Evolutionary conservation across 108 stramenopile species (phyloP).

Genomic region (Chaetoceros muelleri): DNA sequence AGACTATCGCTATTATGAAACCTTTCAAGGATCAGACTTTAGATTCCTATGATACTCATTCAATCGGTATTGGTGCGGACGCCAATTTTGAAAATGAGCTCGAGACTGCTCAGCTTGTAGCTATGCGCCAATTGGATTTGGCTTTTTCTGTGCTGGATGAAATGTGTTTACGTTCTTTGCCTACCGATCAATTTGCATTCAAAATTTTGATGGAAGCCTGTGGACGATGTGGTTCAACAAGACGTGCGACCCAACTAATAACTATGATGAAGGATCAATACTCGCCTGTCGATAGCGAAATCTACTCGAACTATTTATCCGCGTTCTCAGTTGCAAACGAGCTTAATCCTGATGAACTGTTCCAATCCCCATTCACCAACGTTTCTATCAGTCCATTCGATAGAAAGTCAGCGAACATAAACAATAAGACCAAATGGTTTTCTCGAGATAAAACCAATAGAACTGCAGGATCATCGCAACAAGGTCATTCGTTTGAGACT

Average conservation of each 20-base stretch:
- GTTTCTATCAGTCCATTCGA: neutral
- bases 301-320: constrained; percentile 53
- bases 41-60: neutral
- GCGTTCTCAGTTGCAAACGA: constrained; percentile 28
- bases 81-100: constrained; percentile 21
- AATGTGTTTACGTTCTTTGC: constrained; percentile 43
- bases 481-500: neutral
- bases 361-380: neutral
- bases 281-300: constrained; percentile 46
- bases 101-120: constrained; percentile 69
- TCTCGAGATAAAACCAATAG: neutral
- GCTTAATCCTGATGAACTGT: neutral
- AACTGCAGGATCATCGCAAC: neutral
- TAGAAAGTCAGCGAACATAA: neutral
- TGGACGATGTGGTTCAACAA: constrained; percentile 68
- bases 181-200: constrained; percentile 56
- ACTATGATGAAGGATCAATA: constrained; percentile 74
- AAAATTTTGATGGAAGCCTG: constrained; percentile 78
- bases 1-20: neutral
- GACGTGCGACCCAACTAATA: constrained; percentile 59
- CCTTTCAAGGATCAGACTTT: neutral
- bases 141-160: constrained; percentile 62
- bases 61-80: neutral
- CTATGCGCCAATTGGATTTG: constrained; percentile 70
- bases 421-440: neutral